Base-by-base conservation (phyloP, 495 filamentous ascomycete genomes). In the Penicillium coprophilum region DNA sequence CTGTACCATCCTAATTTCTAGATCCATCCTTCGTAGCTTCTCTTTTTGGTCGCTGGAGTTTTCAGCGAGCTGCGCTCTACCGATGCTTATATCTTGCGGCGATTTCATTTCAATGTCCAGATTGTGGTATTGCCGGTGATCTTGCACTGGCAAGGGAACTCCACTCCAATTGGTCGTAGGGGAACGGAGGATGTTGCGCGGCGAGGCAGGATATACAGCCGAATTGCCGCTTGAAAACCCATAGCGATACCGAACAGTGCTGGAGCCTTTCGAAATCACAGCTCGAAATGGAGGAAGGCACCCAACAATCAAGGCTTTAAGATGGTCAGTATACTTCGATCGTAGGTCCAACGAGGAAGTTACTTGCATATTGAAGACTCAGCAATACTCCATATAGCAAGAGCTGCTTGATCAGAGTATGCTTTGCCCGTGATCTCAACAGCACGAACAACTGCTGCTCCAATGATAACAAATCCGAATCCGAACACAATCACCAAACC, bases 201-300 rank as follows among this genome's bases (percentile, higher is more conserved):
- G 30, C 2, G 53, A 59, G 6, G 15, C 30, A n/a, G 32, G 24
- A n/a, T 54, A 44, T 4, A 27, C 34, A 23, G 19, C 24, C 4
- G 41, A 11, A 10, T 20, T 39, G 23, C 11, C 27, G 19, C 19
- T n/a, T 2, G 50, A 41, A 1, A 30, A 53, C 2, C 59, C 46
- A 24, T 56, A 59, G 11, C 20, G 32, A 30, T 59, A 62, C 19
- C 34, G 48, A 3, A 45, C 23, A 11, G 36, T 45, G 15, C 24
- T 40, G 3, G 47, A 15, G 10, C 51, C 48, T 9, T 28, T 49
- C 2, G 61, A 62, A 23, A 69, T 51, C n/a, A 69, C 53, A 10
- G 70, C 64, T 56, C 77, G 77, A 57, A 80, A 76, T 1, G 76
- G 76, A 4, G 77, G 76, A 0, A 80, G 71, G 46, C 77, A 78